These are phyloP conservation scores for Penicillium coffeae DNA, from an alignment of 495 filamentous ascomycete genomes.

Conservation along the genomic window DNA sequence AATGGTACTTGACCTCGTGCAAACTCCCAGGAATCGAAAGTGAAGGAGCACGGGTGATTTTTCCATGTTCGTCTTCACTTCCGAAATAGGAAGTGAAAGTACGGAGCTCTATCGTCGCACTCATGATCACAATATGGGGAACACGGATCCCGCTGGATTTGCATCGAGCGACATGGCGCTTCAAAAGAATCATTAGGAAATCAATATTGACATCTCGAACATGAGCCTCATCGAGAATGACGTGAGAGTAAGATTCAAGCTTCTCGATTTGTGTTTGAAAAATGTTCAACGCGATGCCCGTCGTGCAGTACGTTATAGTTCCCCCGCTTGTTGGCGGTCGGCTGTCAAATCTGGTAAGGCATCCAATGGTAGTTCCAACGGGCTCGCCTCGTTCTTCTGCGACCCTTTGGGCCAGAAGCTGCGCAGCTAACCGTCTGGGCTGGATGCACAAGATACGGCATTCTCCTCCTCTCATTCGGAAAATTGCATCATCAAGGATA, in stretches of 20 bases:
- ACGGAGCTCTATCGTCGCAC: slow-evolving; percentile 54
- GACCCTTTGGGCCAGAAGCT: slow-evolving; percentile 51
- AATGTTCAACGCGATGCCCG: slow-evolving; percentile 51
- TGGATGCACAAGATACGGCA: slow-evolving; percentile 50
- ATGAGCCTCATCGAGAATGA: slow-evolving; percentile 61
- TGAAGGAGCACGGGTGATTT: slow-evolving; percentile 41
- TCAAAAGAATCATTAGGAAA: slow-evolving; percentile 53
- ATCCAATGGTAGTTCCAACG: slow-evolving; percentile 49
- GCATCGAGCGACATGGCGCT: slow-evolving; percentile 39
- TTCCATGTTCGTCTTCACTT: slow-evolving; percentile 22
- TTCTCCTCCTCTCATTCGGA: slow-evolving; percentile 5
- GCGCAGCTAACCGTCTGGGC: slow-evolving; percentile 55
- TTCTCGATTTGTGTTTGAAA: slow-evolving; percentile 37
- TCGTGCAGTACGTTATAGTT: slow-evolving; percentile 55
- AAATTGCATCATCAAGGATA: slow-evolving; percentile 50
- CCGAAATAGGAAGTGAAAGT: slow-evolving; percentile 54
- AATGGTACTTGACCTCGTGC: slow-evolving; percentile 51
- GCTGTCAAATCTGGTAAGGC: slow-evolving; percentile 50
- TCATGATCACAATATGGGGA: slow-evolving; percentile 57
- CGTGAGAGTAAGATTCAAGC: slow-evolving; percentile 45
- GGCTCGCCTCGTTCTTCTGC: slow-evolving; percentile 50
- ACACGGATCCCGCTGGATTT: slow-evolving; percentile 25
- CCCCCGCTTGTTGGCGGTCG: slow-evolving; percentile 24
- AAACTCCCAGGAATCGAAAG: slow-evolving; percentile 53
- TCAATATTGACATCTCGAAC: slow-evolving; percentile 55